A percentile compares a stretch with the other conserved stretches of the same genome.
Conservation (phyloP, 2,329 filamentous ascomycete genomes). For the Aureobasidium sp. region DNA sequence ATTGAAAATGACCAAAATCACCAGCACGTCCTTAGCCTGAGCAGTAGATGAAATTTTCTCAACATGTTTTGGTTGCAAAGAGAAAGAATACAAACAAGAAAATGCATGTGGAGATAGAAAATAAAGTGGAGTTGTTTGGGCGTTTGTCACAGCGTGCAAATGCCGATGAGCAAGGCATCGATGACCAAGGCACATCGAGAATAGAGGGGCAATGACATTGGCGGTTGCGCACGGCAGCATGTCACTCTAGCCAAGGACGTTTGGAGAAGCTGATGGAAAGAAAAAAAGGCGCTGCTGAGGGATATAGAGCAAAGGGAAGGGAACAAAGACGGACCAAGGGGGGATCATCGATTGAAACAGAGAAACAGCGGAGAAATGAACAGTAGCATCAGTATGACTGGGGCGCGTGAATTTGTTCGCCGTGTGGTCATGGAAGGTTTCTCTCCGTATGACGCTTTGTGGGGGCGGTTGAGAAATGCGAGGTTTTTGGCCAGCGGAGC, state of each 20-base stretch:
- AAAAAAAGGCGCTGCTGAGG: background rate
- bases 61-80: background rate
- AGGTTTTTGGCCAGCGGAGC: background rate
- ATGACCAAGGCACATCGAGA: background rate
- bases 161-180: background rate
- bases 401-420: background rate
- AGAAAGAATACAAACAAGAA: background rate
- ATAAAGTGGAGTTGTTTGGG: background rate
- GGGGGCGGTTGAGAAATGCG: background rate
- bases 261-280: background rate
- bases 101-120: background rate
- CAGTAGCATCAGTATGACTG: background rate
- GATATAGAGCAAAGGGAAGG: background rate
- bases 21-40: background rate
- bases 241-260: background rate
- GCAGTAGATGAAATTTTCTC: background rate
- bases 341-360: background rate
- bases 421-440: background rate
- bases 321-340: background rate
- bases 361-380: background rate
- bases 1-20: background rate
- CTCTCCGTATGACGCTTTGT: background rate
- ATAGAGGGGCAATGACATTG: constrained; percentile 3
- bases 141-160: background rate
- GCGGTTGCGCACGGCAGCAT: background rate